Conservation (phyloP, 106 monocot genomes). For the Ottelia alismoides region DNA sequence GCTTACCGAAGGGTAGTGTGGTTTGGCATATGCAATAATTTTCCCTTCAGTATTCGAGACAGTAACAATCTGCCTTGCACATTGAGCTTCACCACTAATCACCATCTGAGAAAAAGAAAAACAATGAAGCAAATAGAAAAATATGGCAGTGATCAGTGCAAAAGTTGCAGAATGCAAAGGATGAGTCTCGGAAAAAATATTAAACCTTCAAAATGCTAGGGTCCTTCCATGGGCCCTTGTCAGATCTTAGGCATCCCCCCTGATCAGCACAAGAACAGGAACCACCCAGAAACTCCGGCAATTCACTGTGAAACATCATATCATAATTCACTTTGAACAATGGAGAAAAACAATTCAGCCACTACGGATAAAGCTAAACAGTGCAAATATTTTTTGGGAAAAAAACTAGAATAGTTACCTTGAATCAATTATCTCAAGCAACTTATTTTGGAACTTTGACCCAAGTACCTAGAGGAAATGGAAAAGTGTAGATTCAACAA, state of each 20-base stretch:
- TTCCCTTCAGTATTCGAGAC: slow-evolving; percentile 67
- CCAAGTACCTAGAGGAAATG: slow-evolving; percentile 44
- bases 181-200: neutral
- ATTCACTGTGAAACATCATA: slow-evolving; percentile 44
- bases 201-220: slow-evolving; percentile 65
- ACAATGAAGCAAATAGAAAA: slow-evolving; percentile 2
- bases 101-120: slow-evolving; percentile 41
- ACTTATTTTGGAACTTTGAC: slow-evolving; percentile 49
- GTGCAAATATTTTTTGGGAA: neutral
- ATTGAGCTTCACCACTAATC: slow-evolving; percentile 58
- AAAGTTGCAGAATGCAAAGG: neutral
- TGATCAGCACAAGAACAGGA: slow-evolving; percentile 72
- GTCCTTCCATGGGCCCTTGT: slow-evolving; percentile 82
- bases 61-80: slow-evolving; percentile 62
- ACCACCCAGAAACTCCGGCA: slow-evolving; percentile 89
- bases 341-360: neutral
- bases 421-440: slow-evolving; percentile 62
- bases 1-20: slow-evolving; percentile 38
- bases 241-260: slow-evolving; percentile 77
- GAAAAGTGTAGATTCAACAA: neutral
- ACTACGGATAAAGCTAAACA: neutral
- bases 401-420: slow-evolving; percentile 18
- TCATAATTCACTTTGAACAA: neutral
- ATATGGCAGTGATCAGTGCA: neutral
- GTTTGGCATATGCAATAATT: slow-evolving; percentile 54